Base-by-base conservation (phyloP, 192 early-diverging fungal species). In the Coemansia sp. region DNA sequence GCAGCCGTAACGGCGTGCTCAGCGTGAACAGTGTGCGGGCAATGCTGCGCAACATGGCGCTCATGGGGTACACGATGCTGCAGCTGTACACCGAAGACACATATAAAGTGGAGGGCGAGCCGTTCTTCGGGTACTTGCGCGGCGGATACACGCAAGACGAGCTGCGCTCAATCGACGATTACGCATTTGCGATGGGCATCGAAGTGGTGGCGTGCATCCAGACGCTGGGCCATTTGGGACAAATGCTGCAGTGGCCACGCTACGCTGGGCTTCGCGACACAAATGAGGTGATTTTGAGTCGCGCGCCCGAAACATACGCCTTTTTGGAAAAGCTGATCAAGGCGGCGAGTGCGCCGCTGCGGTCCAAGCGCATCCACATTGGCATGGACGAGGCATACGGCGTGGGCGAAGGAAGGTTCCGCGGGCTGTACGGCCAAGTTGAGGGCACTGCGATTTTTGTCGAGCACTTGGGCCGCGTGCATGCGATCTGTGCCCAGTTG, bases 51-150 rank as follows among this genome's bases (percentile, higher is more conserved):
- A 83, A 85, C 43, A 89, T 88, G 77, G 91, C 93, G n/a, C 66
- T 94, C 38, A 86, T 93, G 83, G 93, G 93, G 4, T 80, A 93
- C 74, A 94, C 91, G 63, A 93, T 90, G 82, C 75, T 95, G 45
- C 93, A 94, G 74, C 71, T 95, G 58, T 95, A 95, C 72, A 95
- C 93, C 2, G 93, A 95, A 57, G 93, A 95, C 58, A 95, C 93
- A 0, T 95, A 87, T 71, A 81, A 91, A 64, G 87, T 92, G 9
- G 50, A 58, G 1, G 85, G 69, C 26, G 88, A 90, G 72, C 88
- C 88, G 22, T 86, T 90, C 19, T 91, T 91, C 65, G 89, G 89
- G 3, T 91, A 91, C 67, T 54, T 91, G 63, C 82, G 88, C 39
- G 89, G 87, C 58, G 85, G 84, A 29, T 95, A 90, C 67, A 83